These are phyloP conservation scores for Pseudocercospora fijiensis DNA, from an alignment of 2,329 filamentous ascomycete species.

Conservation along the genomic window DNA sequence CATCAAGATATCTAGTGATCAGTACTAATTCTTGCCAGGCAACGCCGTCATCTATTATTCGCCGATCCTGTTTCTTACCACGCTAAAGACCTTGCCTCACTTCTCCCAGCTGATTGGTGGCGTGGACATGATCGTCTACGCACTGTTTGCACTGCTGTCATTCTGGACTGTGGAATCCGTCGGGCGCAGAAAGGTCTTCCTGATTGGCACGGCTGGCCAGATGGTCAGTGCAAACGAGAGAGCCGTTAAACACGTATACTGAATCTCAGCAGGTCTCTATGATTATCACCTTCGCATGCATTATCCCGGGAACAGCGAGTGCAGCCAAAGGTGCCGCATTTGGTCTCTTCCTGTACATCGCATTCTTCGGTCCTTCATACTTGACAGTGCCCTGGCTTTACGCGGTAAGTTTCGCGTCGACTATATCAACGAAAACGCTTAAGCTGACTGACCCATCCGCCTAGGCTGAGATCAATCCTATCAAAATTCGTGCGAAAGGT, in stretches of 20 bases:
- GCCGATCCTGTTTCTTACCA: constrained; percentile 44
- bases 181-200: constrained; percentile 47
- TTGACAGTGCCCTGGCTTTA: constrained; percentile 27
- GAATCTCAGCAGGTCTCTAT: constrained; percentile 44
- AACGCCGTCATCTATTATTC: constrained; percentile 40
- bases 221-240: constrained; percentile 35
- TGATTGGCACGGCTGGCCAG: constrained; percentile 50
- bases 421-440: background rate
- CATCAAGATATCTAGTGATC: background rate
- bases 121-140: constrained; percentile 57
- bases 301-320: constrained; percentile 35
- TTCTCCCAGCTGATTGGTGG: constrained; percentile 45
- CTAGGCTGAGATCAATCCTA: constrained; percentile 42
- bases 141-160: constrained; percentile 36
- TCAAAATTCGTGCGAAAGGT: constrained; percentile 54
- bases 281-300: constrained; percentile 44
- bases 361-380: constrained; percentile 61
- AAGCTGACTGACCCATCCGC: background rate
- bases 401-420: constrained; percentile 12
- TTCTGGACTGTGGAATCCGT: constrained; percentile 58
- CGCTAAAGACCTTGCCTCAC: constrained; percentile 50
- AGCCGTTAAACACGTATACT: background rate
- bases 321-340: constrained; percentile 50
- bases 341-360: constrained; percentile 67
- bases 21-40: background rate